A percentile compares a stretch with the other conserved stretches of the same genome.
phyloP scores from a whole-genome alignment of 202 grass and related monocot species.

The Eragrostis tef region DNA sequence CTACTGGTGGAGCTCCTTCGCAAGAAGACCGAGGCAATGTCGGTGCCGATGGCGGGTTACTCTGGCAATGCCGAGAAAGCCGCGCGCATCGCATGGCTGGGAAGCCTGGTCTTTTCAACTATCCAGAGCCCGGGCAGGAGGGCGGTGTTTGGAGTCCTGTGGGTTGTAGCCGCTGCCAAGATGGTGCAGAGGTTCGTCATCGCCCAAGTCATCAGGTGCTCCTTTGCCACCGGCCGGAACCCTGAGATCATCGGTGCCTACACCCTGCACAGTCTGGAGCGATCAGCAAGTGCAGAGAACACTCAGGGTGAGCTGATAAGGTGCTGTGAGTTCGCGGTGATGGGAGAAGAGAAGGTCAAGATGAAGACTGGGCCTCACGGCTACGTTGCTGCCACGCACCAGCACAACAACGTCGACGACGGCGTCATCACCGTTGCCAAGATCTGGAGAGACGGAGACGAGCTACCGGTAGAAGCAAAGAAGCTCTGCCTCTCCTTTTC shows the following conservation, averaged over 20 bases:
- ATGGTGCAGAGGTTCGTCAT: not conserved
- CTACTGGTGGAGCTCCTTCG: slow-evolving; percentile 30
- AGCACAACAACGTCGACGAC: not conserved
- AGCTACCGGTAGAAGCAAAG: slow-evolving; percentile 4
- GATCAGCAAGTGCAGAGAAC: too few species aligned
- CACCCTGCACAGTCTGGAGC: not conserved
- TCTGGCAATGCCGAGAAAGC: not conserved
- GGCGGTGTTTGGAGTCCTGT: slow-evolving; percentile 11
- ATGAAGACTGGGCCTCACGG: not conserved
- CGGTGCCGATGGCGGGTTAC: not conserved
- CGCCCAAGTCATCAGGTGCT: not conserved
- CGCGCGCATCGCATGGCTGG: not conserved
- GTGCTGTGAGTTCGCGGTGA: slow-evolving; percentile 34
- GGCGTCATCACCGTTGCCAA: slow-evolving; percentile 26
- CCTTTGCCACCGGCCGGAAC: slow-evolving; percentile 43
- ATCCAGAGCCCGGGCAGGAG: not conserved
- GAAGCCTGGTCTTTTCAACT: slow-evolving; percentile 24
- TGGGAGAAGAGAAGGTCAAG: slow-evolving; percentile 24
- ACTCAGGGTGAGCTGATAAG: not conserved
- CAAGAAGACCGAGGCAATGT: not conserved
- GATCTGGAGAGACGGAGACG: slow-evolving; percentile 25
- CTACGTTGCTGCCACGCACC: not conserved
- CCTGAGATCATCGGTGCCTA: slow-evolving; percentile 18
- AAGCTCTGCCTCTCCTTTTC: slow-evolving; percentile 22
- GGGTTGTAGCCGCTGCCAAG: not conserved